Conservation (phyloP, 352 stramenopile genomes). For the Stephanocyclus meneghinianus region DNA sequence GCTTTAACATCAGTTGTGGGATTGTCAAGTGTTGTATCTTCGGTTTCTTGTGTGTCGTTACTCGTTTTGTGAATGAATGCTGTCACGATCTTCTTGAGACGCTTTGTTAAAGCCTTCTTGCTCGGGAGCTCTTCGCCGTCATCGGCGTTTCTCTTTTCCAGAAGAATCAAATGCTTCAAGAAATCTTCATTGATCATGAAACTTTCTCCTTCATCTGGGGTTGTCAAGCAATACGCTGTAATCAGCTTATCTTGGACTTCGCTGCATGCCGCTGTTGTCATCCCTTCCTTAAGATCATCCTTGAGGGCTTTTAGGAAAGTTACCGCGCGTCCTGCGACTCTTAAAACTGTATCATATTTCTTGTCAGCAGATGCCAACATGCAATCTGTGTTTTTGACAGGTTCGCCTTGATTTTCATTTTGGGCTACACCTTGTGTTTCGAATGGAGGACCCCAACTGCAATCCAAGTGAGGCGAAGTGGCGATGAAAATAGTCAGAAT, state of each 20-base stretch:
- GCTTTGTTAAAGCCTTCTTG: conserved; percentile 70
- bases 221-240: conserved; percentile 53
- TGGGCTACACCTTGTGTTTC: conserved; percentile 29
- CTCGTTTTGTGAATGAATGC: conserved; percentile 29
- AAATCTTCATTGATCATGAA: conserved; percentile 59
- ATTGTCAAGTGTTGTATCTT: conserved; percentile 26
- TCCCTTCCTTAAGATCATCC: conserved; percentile 26
- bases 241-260: conserved; percentile 56
- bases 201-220: conserved; percentile 21
- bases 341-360: conserved; percentile 30
- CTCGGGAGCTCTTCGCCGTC: conserved; percentile 59
- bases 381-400: conserved; percentile 10
- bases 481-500: no score
- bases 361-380: conserved; percentile 16
- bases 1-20: conserved; percentile 1
- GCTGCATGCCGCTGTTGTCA: conserved; percentile 29
- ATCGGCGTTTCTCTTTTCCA: conserved; percentile 13
- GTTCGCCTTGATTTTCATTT: conserved; percentile 18
- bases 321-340: conserved; percentile 37
- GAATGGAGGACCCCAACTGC: conserved; percentile 72
- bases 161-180: conserved; percentile 31
- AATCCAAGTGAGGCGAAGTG: no score
- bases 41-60: conserved; percentile 28
- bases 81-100: conserved; percentile 63
- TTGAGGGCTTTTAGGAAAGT: conserved; percentile 39